Conservation (phyloP, 257 asterid species). For the Dorcoceras hygrometricum region DNA sequence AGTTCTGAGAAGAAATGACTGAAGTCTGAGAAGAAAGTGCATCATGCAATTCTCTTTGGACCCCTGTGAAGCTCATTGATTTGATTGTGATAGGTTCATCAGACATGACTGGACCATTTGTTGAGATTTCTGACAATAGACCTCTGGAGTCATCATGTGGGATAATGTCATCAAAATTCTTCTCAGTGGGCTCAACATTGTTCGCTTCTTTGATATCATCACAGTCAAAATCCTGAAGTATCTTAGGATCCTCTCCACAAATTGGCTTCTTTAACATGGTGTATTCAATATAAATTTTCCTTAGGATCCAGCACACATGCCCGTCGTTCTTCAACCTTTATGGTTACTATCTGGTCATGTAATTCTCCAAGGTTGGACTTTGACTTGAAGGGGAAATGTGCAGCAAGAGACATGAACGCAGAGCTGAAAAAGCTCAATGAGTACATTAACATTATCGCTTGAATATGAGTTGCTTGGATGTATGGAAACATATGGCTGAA, state of each 20-base stretch:
- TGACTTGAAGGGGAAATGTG: constrained; percentile 46
- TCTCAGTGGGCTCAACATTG: constrained; percentile 27
- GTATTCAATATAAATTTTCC: constrained; percentile 41
- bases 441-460: constrained; percentile 9
- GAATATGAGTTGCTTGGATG: constrained; percentile 14
- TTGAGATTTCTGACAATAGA: constrained; percentile 37
- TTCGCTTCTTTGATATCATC: constrained; percentile 34
- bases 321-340: constrained; percentile 42
- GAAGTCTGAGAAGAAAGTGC: constrained; percentile 63
- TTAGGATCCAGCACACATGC: constrained; percentile 40
- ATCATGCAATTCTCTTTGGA: constrained; percentile 53
- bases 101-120: constrained; percentile 34
- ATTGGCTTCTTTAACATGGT: constrained; percentile 33
- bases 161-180: constrained; percentile 29
- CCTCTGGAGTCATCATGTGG: constrained; percentile 31
- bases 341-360: constrained; percentile 35
- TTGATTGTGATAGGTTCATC: constrained; percentile 35
- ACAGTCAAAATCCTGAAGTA: constrained; percentile 31
- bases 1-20: constrained; percentile 65
- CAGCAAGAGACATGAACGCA: constrained; percentile 67
- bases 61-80: constrained; percentile 35
- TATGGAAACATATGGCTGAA: neutral
- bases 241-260: constrained; percentile 34
- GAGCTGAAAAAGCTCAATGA: constrained; percentile 49
- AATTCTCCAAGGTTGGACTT: constrained; percentile 29